Evolutionary conservation across 169 alveolate species (phyloP), one percentile per base, ranked within the genome.

Genomic region (Eimeria tenella): DNA sequence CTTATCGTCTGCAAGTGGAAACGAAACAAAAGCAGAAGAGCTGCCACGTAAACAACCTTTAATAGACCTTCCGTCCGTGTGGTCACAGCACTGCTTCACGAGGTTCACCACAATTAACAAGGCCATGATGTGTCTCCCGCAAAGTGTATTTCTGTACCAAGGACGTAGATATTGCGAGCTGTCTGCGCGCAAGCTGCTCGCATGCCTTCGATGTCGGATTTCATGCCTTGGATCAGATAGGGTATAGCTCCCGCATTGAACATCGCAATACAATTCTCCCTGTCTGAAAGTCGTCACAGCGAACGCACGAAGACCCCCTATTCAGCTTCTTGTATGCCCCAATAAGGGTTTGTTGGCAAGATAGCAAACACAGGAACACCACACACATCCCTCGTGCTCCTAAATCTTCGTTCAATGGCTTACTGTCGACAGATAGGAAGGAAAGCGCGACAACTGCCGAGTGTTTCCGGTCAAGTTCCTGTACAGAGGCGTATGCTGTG

Each of bases 161-260:
- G 89, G 49, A 97, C 97, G 96, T 97, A 98, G 42, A 98, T 97
- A 83, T 98, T 98, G 83, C 99, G 96, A 63, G 98, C 97, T 3
- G 98, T 98, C 79, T 97, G 98, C 4, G 99, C 99, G 23, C 98
- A 97, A 9, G 99, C 99, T 6, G 99, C 99, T 63, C 99, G 94
- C 96, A 97, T 96, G 21, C 98, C 99, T 73, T 96, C 98, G 70
- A 97, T 96, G 42, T 93, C 95, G 52, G 98, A 97, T 25, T 96
- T 96, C 98, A 97, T 97, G 70, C 98, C 98, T 55, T 97, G 96
- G 63, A 98, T 96, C 93, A 98, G 73, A 71, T 96, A 93, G 75
- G 98, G 98, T 70, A 98, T 63, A 21, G 98, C 98, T 2, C 98
- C 99, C 60, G 97, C 96, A 15, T 97, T 97, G 96, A 95, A 97